These are phyloP conservation scores for Petunia secreta DNA, from an alignment of 257 asterid genomes.

Conservation along the genomic window DNA sequence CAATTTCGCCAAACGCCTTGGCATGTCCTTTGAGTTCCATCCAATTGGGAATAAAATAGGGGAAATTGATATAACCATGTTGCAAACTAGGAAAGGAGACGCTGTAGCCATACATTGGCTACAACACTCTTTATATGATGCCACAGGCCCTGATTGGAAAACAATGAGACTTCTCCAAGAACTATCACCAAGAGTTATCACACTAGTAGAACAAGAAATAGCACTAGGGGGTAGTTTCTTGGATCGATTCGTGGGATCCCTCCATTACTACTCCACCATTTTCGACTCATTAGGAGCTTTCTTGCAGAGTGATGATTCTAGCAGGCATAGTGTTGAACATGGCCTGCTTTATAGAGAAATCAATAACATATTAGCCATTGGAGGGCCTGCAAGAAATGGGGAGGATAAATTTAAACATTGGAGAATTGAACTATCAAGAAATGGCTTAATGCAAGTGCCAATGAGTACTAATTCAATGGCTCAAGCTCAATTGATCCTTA, in stretches of 20 bases:
- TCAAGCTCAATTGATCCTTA: constrained; percentile 75
- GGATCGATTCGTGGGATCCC: constrained; percentile 77
- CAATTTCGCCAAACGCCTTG: constrained; percentile 61
- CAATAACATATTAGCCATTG: constrained; percentile 69
- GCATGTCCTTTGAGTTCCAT: constrained; percentile 69
- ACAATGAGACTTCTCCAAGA: constrained; percentile 59
- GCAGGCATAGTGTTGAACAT: constrained; percentile 61
- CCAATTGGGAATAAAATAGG: constrained; percentile 58
- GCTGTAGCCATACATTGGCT: constrained; percentile 74
- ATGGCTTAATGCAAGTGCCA: constrained; percentile 60
- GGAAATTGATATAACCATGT: constrained; percentile 43
- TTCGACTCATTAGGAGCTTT: constrained; percentile 76
- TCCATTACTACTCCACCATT: constrained; percentile 75
- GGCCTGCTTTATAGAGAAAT: constrained; percentile 63
- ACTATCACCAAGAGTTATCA: constrained; percentile 58
- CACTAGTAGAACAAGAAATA: constrained; percentile 77
- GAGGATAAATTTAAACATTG: constrained; percentile 74
- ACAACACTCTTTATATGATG: constrained; percentile 77
- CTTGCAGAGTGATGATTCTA: constrained; percentile 46
- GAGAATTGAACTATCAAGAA: constrained; percentile 61
- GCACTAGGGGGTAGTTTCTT: constrained; percentile 65
- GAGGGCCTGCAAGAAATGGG: constrained; percentile 87
- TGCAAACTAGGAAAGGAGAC: constrained; percentile 54
- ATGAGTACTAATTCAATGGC: constrained; percentile 80
- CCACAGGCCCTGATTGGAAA: constrained; percentile 77